Evolutionary conservation across 495 filamentous ascomycete species (phyloP), one percentile per base, ranked within the genome.

Genomic region (Neurospora discreta): DNA sequence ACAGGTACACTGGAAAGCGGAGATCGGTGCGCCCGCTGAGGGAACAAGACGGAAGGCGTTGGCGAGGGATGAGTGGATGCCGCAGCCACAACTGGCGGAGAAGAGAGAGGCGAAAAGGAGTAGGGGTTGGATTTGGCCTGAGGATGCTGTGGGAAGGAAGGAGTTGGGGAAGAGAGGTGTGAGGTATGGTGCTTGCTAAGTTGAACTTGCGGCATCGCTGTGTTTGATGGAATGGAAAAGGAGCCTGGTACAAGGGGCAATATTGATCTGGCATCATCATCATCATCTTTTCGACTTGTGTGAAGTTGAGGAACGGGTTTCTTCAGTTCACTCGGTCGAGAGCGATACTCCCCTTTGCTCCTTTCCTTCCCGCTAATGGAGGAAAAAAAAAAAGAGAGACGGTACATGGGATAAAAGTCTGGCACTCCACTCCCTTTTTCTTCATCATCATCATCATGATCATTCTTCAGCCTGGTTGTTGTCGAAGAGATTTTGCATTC

Each of bases 51-150:
- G 91, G 79, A 90, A 91, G 76, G 86, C 88, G 68, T 83, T 91
- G 69, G 78, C 87, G 1, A 88, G 91, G 72, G 94, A 98, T 79
- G 83, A 85, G 74, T 97, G 94, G 94, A 95, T 98, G 78, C 93
- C 93, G 11, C 90, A 90, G 83, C 90, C 91, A 43, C 90, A 93
- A 76, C 84, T 91, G 73, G 88, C 90, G 5, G 94, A 98, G 86
- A 91, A 89, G 84, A 84, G 94, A 26, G 90, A 92, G 82, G 93
- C 93, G 68, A 97, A 94, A 84, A 83, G 92, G 58, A 84, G 88
- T 8, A 82, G 94, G 20, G 94, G 94, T 0, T 98, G 93, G 93
- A 88, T 96, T 2, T 89, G 87, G 83, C 93, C 93, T 26, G 89
- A 91, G 73, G 93, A 97, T 44, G 77, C 82, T 2, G 80, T 88